phyloP scores from a whole-genome alignment of 2,329 filamentous ascomycete species.

The Chalaropsis thielavioides region DNA sequence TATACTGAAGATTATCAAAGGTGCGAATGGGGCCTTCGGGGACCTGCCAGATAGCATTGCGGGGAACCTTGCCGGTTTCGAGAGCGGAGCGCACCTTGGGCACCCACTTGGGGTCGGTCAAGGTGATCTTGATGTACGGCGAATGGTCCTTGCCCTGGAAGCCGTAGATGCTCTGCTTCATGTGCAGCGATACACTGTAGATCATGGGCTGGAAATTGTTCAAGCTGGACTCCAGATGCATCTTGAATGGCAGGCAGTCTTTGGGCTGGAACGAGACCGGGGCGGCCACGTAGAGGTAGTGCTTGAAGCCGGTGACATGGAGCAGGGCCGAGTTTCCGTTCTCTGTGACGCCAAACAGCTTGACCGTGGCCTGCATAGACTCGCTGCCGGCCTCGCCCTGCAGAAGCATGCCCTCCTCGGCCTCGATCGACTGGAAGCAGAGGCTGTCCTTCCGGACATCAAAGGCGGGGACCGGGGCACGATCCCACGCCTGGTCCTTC shows the following conservation, averaged over 20 bases:
- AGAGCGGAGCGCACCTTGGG: constrained; percentile 59
- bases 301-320: constrained; percentile 88
- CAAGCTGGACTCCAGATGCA: constrained; percentile 65
- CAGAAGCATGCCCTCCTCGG: constrained; percentile 71
- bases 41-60: constrained; percentile 75
- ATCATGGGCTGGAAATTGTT: constrained; percentile 62
- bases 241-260: constrained; percentile 65
- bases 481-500: constrained; percentile 84
- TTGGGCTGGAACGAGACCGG: constrained; percentile 64
- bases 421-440: constrained; percentile 92
- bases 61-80: constrained; percentile 66
- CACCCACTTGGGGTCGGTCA: constrained; percentile 78
- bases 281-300: constrained; percentile 89
- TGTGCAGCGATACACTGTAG: constrained; percentile 63
- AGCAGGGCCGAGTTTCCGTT: constrained; percentile 81
- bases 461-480: constrained; percentile 39
- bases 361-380: constrained; percentile 49
- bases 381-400: constrained; percentile 35
- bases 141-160: constrained; percentile 89
- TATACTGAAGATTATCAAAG: constrained; percentile 91
- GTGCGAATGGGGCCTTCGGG: constrained; percentile 60
- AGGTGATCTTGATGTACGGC: constrained; percentile 84
- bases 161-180: constrained; percentile 82
- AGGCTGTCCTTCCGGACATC: constrained; percentile 49
- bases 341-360: constrained; percentile 81